Evolutionary conservation across 2,329 filamentous ascomycete species (phyloP).

Genomic region (Penicillium italicum): DNA sequence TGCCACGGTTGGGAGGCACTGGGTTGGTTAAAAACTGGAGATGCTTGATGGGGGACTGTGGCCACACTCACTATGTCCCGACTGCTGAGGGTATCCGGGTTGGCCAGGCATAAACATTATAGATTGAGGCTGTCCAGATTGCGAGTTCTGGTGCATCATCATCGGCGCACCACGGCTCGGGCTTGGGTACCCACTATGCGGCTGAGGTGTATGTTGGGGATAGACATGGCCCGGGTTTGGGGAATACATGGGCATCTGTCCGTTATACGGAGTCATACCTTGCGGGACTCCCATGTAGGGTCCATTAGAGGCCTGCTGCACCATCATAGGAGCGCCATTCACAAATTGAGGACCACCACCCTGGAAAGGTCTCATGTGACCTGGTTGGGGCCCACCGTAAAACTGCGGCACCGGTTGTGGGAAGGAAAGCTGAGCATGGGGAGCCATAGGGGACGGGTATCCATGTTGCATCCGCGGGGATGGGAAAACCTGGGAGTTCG

Average conservation of each 20-base stretch:
- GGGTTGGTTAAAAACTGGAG: slow-evolving; percentile 40
- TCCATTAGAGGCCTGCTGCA: slow-evolving; percentile 65
- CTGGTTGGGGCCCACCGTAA: slow-evolving; percentile 67
- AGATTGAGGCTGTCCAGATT: slow-evolving; percentile 74
- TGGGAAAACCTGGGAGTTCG: slow-evolving; percentile 77
- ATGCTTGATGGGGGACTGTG: slow-evolving; percentile 13
- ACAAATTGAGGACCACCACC: slow-evolving; percentile 71
- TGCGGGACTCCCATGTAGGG: slow-evolving; percentile 71
- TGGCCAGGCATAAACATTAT: slow-evolving; percentile 75
- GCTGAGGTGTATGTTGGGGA: slow-evolving; percentile 51
- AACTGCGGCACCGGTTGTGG: slow-evolving; percentile 68
- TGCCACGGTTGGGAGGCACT: slow-evolving; percentile 59
- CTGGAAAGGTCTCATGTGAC: slow-evolving; percentile 67
- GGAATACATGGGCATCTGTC: slow-evolving; percentile 80
- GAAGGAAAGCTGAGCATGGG: slow-evolving; percentile 67
- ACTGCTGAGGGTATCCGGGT: slow-evolving; percentile 69
- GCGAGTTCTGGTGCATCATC: slow-evolving; percentile 93
- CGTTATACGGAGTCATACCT: slow-evolving; percentile 62
- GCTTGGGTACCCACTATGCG: slow-evolving; percentile 78
- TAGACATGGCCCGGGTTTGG: slow-evolving; percentile 69
- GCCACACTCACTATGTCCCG: slow-evolving; percentile 66
- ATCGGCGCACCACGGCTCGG: slow-evolving; percentile 80
- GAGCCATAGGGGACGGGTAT: slow-evolving; percentile 65
- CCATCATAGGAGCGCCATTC: slow-evolving; percentile 74
- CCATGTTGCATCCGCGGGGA: slow-evolving; percentile 74